Evolutionary conservation across 345 rosid genomes (phyloP), one percentile per base, ranked within the genome.

Genomic region (Passiflora organensis): DNA sequence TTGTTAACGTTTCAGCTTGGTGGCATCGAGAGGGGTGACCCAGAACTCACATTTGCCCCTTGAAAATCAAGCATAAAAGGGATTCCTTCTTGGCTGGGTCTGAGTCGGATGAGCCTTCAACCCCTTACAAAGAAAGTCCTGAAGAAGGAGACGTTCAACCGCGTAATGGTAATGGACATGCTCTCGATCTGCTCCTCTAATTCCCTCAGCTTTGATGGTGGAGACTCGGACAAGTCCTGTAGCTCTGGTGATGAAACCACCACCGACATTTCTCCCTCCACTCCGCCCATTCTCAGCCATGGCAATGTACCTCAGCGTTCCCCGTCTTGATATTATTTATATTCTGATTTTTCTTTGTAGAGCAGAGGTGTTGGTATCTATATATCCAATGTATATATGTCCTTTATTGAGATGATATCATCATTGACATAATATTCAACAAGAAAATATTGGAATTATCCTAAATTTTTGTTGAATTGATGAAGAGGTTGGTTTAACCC

Each of bases 221-320:
- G 70, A 0, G 80, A n/a, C n/a, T n/a, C n/a, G n/a, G n/a, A 73
- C 17, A 13, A 41, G 43, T 41, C 43, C 43, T 15, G 14, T 12
- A 84, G 83, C 60, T 89, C 96, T 6, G 85, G 83, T 12, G 88
- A 88, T 56, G 93, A 85, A 2, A 77, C 71, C 23, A 57, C 71
- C 6, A 57, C 76, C 64, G 72, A 54, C 61, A 63, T 82, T 11
- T 78, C 89, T 48, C 97, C 95, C 0, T 43, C 74, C 0, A 78
- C 95, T 20, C 84, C 78, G n/a, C 82, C 82, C 16, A 73, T 78
- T 10, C 80, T 65, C 82, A 82, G 73, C 48, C 85, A 82, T 60
- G 52, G 71, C 55, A 86, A 84, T 66, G 82, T 90, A 2, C 97
- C 97, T 41, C 95, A 78, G 55, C 93, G 97, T 16, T 84, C 97